phyloP scores from a whole-genome alignment of 2,329 filamentous ascomycete genomes.

The Incumbomyces lentus region DNA sequence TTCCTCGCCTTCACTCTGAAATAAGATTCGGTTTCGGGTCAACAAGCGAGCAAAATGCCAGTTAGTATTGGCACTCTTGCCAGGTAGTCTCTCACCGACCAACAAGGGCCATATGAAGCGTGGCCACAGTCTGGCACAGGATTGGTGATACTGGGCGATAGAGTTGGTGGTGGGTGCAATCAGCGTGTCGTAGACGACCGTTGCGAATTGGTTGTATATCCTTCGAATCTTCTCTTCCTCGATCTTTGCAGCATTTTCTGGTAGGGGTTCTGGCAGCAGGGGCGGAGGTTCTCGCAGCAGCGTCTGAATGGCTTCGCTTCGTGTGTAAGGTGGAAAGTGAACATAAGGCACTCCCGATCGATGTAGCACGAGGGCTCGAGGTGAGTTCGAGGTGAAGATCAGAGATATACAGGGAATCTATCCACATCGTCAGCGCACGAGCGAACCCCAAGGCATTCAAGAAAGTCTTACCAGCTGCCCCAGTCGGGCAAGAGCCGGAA shows the following conservation, averaged over 20 bases:
- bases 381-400: slow-evolving; percentile 65
- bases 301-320: slow-evolving; percentile 68
- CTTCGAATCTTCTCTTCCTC: slow-evolving; percentile 18
- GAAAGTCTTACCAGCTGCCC: slow-evolving; percentile 58
- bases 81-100: slow-evolving; percentile 47
- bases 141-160: slow-evolving; percentile 58
- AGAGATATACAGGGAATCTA: slow-evolving; percentile 71
- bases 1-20: slow-evolving; percentile 36
- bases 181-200: slow-evolving; percentile 78
- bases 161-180: slow-evolving; percentile 64
- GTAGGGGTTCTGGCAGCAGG: slow-evolving; percentile 13
- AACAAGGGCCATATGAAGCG: slow-evolving; percentile 70
- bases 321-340: slow-evolving; percentile 74
- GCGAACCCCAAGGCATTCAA: no score
- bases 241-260: slow-evolving; percentile 10
- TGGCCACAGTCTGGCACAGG: slow-evolving; percentile 70
- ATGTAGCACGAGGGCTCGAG: slow-evolving; percentile 59
- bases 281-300: slow-evolving; percentile 48
- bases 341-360: slow-evolving; percentile 63
- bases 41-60: slow-evolving; percentile 79
- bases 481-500: slow-evolving; percentile 70
- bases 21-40: slow-evolving; percentile 38
- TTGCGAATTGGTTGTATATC: slow-evolving; percentile 58
- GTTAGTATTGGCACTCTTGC: slow-evolving; percentile 36
- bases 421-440: background rate